Evolutionary conservation across 2,329 filamentous ascomycete species (phyloP).

Genomic region (Amylocarpus encephaloides): DNA sequence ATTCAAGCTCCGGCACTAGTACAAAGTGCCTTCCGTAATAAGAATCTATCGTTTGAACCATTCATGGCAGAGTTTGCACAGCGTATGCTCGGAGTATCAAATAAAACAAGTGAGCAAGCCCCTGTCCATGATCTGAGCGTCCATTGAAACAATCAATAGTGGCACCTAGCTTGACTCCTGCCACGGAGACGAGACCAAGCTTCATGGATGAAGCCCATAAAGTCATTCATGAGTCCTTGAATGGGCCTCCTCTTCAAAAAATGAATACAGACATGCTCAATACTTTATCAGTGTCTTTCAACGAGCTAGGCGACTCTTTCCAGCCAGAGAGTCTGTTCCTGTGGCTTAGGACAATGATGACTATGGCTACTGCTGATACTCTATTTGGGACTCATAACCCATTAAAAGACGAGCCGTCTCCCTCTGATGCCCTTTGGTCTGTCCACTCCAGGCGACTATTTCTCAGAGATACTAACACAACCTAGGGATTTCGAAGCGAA

Average conservation of each 20-base stretch:
- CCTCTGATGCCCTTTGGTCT: slow-evolving; percentile 37
- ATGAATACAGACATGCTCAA: slow-evolving; percentile 35
- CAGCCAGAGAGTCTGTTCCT: slow-evolving; percentile 34
- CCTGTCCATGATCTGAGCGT: too few species aligned
- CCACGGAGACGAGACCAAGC: slow-evolving; percentile 24
- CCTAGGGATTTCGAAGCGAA: slow-evolving; percentile 28
- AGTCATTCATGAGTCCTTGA: slow-evolving; percentile 33
- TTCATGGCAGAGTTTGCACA: slow-evolving; percentile 35
- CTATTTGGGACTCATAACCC: slow-evolving; percentile 41
- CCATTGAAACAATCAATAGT: slow-evolving; percentile 1
- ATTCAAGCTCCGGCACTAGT: slow-evolving; percentile 37
- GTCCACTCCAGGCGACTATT: background rate
- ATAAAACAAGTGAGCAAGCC: slow-evolving; percentile 15
- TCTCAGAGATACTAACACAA: background rate
- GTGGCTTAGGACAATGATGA: slow-evolving; percentile 36
- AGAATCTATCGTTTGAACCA: slow-evolving; percentile 38
- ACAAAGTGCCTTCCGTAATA: slow-evolving; percentile 35
- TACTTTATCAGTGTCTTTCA: slow-evolving; percentile 30
- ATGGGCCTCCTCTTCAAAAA: slow-evolving; percentile 31
- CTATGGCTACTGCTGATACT: slow-evolving; percentile 34
- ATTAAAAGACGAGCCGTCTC: slow-evolving; percentile 30
- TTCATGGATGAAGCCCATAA: slow-evolving; percentile 29
- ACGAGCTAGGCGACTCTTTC: slow-evolving; percentile 21
- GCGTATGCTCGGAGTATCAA: slow-evolving; percentile 33
- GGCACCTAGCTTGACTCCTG: slow-evolving; percentile 25